Conservation (phyloP, 202 grass and related monocot species). For the Brachypodium distachyon region DNA sequence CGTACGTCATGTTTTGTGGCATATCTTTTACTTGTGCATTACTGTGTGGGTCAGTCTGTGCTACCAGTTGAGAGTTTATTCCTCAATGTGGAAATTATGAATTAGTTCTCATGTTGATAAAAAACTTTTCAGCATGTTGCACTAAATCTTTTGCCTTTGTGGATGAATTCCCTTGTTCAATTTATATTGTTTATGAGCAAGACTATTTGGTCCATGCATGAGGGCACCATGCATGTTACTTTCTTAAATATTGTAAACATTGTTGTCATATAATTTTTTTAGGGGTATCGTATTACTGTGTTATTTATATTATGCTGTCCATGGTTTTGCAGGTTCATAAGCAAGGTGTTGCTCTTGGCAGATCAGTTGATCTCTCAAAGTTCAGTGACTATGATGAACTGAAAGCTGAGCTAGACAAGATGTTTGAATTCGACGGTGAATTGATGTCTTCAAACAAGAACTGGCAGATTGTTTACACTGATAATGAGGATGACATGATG, state of each 20-base stretch:
- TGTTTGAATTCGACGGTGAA: constrained; percentile 86
- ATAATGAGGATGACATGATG: constrained; percentile 98
- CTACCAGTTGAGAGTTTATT: too few species aligned
- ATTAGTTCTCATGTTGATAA: neutral
- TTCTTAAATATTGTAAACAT: neutral
- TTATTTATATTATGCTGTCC: neutral
- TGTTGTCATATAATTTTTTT: neutral
- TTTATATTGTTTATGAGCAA: neutral
- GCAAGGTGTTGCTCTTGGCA: constrained; percentile 77
- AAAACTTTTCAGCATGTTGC: neutral
- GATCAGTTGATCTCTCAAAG: constrained; percentile 85
- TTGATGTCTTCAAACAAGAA: constrained; percentile 47
- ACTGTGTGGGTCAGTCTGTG: neutral
- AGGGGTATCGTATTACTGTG: neutral
- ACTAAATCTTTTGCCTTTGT: neutral
- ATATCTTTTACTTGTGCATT: neutral
- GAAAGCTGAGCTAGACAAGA: constrained; percentile 69
- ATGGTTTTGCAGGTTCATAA: constrained; percentile 68
- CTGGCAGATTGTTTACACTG: constrained; percentile 94
- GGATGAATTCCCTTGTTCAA: neutral
- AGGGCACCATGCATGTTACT: neutral
- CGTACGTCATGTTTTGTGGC: neutral
- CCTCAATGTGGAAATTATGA: too few species aligned
- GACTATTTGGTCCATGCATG: neutral
- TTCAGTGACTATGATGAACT: constrained; percentile 66